A percentile compares a stretch with the other conserved stretches of the same genome.
phyloP scores from a whole-genome alignment of 2,329 filamentous ascomycete genomes.

The Fusarium chuoi region DNA sequence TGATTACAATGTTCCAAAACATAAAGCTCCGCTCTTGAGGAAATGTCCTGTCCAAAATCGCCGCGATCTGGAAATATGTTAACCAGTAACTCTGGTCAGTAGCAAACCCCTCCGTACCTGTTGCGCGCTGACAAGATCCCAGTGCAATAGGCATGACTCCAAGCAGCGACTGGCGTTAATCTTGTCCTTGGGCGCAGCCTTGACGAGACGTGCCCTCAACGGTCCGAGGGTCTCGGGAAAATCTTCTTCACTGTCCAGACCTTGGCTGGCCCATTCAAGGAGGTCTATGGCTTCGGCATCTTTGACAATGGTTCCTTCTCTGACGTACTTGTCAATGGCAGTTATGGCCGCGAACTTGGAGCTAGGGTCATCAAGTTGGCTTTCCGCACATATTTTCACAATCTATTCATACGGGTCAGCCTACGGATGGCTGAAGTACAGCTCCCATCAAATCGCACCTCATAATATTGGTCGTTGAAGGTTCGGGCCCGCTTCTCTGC shows the following conservation, averaged over 20 bases:
- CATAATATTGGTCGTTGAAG: slow-evolving; percentile 65
- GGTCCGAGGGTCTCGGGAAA: slow-evolving; percentile 61
- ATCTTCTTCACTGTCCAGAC: slow-evolving; percentile 51
- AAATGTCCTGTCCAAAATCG: slow-evolving; percentile 62
- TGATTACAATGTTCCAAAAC: slow-evolving; percentile 66
- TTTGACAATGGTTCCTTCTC: slow-evolving; percentile 57
- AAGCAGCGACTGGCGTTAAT: slow-evolving; percentile 56
- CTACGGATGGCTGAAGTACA: neutral
- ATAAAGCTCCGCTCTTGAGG: slow-evolving; percentile 59
- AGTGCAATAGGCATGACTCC: slow-evolving; percentile 63
- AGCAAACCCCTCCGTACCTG: slow-evolving; percentile 53
- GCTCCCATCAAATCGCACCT: slow-evolving; percentile 50
- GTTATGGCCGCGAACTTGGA: slow-evolving; percentile 58
- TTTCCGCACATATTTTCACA: slow-evolving; percentile 62
- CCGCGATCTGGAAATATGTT: slow-evolving; percentile 57
- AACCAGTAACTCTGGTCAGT: neutral
- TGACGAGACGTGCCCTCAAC: slow-evolving; percentile 62
- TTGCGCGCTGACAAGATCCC: slow-evolving; percentile 67
- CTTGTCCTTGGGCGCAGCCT: slow-evolving; percentile 62
- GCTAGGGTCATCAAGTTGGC: slow-evolving; percentile 60
- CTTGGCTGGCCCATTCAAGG: slow-evolving; percentile 63
- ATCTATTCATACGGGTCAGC: slow-evolving; percentile 47
- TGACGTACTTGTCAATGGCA: slow-evolving; percentile 58
- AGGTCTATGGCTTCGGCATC: slow-evolving; percentile 64
- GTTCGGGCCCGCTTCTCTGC: slow-evolving; percentile 62